Conservation (phyloP, 106 monocot species). For the Ottelia alismoides region DNA sequence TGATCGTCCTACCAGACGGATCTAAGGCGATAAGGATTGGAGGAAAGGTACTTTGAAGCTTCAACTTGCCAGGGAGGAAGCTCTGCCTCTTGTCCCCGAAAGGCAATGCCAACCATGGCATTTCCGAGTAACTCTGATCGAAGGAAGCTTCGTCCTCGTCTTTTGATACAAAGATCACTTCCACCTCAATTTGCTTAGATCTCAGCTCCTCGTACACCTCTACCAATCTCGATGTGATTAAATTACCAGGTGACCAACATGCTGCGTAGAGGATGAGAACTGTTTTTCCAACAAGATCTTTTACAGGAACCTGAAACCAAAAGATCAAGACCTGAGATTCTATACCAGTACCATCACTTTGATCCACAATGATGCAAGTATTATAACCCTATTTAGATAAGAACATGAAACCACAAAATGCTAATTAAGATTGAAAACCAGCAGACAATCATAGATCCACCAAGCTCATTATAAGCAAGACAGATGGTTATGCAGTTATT, state of each 20-base stretch:
- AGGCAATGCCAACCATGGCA: constrained; percentile 62
- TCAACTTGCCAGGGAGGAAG: constrained; percentile 24
- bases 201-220: constrained; percentile 45
- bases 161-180: constrained; percentile 43
- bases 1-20: constrained; percentile 34
- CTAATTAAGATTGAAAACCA: no score
- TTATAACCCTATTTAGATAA: no score
- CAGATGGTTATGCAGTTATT: no score
- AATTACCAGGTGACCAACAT: constrained; percentile 46
- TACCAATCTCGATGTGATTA: constrained; percentile 33
- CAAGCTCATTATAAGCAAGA: no score
- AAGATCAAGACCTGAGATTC: no score
- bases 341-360: no score
- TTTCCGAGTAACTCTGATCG: constrained; percentile 26
- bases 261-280: constrained; percentile 66
- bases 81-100: constrained; percentile 28
- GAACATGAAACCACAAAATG: neutral
- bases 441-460: no score
- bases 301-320: constrained; percentile 38
- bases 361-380: no score
- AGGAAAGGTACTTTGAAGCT: constrained; percentile 38
- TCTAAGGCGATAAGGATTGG: constrained; percentile 50
- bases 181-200: constrained; percentile 30
- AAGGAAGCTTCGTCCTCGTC: constrained; percentile 45
- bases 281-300: constrained; percentile 58